Evolutionary conservation across 2,329 filamentous ascomycete species (phyloP).

Genomic region (Colletotrichum ledebouriae): DNA sequence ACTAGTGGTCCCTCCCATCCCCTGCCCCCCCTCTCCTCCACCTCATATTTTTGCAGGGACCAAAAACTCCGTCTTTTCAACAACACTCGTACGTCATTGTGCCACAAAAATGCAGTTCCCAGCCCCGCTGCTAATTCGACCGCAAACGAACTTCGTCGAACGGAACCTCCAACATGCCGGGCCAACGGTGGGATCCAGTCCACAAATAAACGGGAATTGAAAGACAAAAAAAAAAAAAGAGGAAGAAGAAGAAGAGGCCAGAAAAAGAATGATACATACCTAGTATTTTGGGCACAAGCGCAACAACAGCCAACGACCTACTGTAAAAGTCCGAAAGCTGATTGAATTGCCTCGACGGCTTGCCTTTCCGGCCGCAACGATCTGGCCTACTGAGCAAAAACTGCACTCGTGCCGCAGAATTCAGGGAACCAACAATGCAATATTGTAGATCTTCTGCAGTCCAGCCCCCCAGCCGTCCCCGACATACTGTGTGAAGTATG

Average conservation of each 20-base stretch:
- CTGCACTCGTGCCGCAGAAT: too few relatives aligned
- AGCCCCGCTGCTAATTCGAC: constrained; percentile 27
- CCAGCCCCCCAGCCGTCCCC: too few relatives aligned
- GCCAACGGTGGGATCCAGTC: constrained; percentile 3
- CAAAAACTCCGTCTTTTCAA: not conserved
- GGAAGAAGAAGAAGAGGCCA: not conserved
- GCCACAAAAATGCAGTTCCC: not conserved
- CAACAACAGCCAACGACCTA: too few relatives aligned
- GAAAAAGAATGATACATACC: not conserved
- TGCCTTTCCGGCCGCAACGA: too few relatives aligned
- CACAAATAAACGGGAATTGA: too few relatives aligned
- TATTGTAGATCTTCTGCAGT: not conserved
- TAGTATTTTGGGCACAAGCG: not conserved
- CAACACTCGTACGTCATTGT: constrained; percentile 28
- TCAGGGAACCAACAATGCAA: too few relatives aligned
- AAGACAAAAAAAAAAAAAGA: not conserved
- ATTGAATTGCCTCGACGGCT: too few relatives aligned
- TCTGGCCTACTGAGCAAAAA: too few relatives aligned
- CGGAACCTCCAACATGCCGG: not conserved
- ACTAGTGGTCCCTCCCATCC: not conserved
- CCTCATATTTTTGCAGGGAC: not conserved
- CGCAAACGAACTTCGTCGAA: constrained; percentile 27
- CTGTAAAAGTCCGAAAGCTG: too few relatives aligned
- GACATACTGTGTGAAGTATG: not conserved
- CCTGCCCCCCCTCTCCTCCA: not conserved